Evolutionary conservation across 2,329 filamentous ascomycete species (phyloP).

Genomic region (Talaromyces sp.): DNA sequence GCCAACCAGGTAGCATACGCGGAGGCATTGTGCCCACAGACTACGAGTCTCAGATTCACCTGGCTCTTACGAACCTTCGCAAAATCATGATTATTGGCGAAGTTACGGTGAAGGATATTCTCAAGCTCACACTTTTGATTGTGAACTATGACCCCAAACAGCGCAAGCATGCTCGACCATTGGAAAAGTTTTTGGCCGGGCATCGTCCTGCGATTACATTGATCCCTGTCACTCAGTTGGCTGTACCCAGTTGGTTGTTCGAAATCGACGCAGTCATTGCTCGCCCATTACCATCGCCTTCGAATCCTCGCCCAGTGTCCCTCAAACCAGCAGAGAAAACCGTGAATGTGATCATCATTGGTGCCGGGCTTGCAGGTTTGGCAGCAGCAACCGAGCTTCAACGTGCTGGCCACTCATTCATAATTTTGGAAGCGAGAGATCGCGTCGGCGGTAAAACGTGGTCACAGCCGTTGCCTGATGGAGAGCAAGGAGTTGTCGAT

Average conservation of each 20-base stretch:
- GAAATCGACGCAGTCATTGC: conserved; percentile 45
- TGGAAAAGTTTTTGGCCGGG: conserved; percentile 32
- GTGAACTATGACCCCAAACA: conserved; percentile 6
- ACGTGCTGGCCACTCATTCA: conserved; percentile 33
- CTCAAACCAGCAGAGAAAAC: neutral
- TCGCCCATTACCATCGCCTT: neutral
- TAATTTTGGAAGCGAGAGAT: conserved; percentile 45
- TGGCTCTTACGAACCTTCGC: conserved; percentile 6
- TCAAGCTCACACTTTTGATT: conserved; percentile 6
- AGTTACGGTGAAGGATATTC: conserved; percentile 4
- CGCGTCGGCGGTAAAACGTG: conserved; percentile 47
- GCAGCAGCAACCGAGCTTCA: conserved; percentile 35
- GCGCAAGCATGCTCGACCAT: neutral
- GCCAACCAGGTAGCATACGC: neutral
- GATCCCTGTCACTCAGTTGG: conserved; percentile 42
- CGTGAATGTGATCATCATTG: conserved; percentile 30
- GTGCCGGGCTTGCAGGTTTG: conserved; percentile 42
- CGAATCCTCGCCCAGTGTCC: neutral
- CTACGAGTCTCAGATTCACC: conserved; percentile 9
- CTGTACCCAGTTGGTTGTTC: conserved; percentile 40
- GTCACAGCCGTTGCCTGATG: conserved; percentile 26
- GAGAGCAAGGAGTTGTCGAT: conserved; percentile 30
- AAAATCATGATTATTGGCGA: neutral
- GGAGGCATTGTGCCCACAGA: neutral
- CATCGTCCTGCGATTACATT: conserved; percentile 45